Base-by-base conservation (phyloP, 805 yeast genomes). In the Saccharomycopsis malanga region DNA sequence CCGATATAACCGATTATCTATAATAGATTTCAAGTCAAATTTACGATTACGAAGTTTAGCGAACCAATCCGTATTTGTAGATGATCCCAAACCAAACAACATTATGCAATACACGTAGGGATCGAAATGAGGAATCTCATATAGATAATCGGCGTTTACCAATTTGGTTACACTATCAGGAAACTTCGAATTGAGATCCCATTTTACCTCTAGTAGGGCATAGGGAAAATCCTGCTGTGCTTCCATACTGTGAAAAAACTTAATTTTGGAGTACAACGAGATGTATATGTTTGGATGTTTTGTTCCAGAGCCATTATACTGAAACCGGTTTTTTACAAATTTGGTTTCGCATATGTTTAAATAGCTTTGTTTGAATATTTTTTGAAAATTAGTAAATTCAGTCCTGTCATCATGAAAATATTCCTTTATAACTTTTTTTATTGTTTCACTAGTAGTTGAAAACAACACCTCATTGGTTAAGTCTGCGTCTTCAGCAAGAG, bases 121-220 rank as follows among this genome's bases (percentile, higher is more conserved):
- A n/a, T 18, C 18, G n/a, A 40, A 46, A 2, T 10, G 6, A 30
- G 45, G 49, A 25, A 41, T 29, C 21, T 44, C 52, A 27, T 50
- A 50, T 14, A 50, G 22, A 39, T 42, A 50, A 3, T 44, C 34
- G 5, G 46, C 40, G 20, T 50, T 47, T 35, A 47, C 34, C 24
- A 50, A 40, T 5, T 21, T 15, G 3, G 4, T 24, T 4, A 50
- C 15, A 15, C 2, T 9, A 10, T 44, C 36, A 38, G 29, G 20
- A 25, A 38, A 32, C 21, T 41, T 41, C 7, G 18, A 7, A 6
- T 34, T n/a, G 7, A 15, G 14, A 23, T 49, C 49, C 52, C 52
- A 49, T 7, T 24, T 30, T 4, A 49, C 4, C n/a, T 21, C 36
- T 12, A 49, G 9, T 12, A 49, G 14, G 17, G 49, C 30, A 36